These are phyloP conservation scores for Aspergillus floridensis DNA, from an alignment of 2,329 filamentous ascomycete species.

Conservation along the genomic window DNA sequence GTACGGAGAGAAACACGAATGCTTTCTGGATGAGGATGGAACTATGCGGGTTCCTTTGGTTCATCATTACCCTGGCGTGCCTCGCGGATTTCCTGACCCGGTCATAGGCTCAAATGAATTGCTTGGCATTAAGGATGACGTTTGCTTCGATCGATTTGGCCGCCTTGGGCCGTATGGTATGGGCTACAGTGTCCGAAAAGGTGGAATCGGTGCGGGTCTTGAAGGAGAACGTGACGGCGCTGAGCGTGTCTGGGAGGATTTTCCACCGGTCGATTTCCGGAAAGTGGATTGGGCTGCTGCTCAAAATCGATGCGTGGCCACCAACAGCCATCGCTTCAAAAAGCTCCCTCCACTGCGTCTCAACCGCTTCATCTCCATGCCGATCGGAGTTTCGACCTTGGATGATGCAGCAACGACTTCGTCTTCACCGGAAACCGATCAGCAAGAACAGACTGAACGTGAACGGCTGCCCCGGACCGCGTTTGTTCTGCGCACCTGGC, in stretches of 20 bases:
- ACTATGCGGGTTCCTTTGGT: slow-evolving; percentile 66
- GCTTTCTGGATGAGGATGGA: slow-evolving; percentile 70
- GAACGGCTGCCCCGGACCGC: slow-evolving; percentile 59
- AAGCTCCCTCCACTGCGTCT: slow-evolving; percentile 37
- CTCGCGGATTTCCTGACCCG: slow-evolving; percentile 78
- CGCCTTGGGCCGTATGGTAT: slow-evolving; percentile 85
- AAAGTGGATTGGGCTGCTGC: slow-evolving; percentile 74
- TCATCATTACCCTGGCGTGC: slow-evolving; percentile 72
- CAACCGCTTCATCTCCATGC: slow-evolving; percentile 37
- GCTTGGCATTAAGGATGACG: slow-evolving; percentile 73
- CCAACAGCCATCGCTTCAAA: slow-evolving; percentile 68
- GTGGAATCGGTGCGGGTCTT: slow-evolving; percentile 81
- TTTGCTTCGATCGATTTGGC: slow-evolving; percentile 92
- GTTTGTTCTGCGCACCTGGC: slow-evolving; percentile 76
- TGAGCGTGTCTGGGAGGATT: slow-evolving; percentile 72
- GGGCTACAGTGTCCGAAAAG: slow-evolving; percentile 75
- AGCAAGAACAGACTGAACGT: slow-evolving; percentile 19
- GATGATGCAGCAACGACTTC: slow-evolving; percentile 9
- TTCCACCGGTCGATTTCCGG: slow-evolving; percentile 72
- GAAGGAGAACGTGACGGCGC: slow-evolving; percentile 78
- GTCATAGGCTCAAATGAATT: slow-evolving; percentile 84
- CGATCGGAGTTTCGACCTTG: slow-evolving; percentile 26
- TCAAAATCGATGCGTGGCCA: slow-evolving; percentile 69
- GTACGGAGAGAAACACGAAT: slow-evolving; percentile 65
- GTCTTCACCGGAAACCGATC: slow-evolving; percentile 7